phyloP scores from a whole-genome alignment of 257 asterid genomes.

The Orobanche coerulescens region DNA sequence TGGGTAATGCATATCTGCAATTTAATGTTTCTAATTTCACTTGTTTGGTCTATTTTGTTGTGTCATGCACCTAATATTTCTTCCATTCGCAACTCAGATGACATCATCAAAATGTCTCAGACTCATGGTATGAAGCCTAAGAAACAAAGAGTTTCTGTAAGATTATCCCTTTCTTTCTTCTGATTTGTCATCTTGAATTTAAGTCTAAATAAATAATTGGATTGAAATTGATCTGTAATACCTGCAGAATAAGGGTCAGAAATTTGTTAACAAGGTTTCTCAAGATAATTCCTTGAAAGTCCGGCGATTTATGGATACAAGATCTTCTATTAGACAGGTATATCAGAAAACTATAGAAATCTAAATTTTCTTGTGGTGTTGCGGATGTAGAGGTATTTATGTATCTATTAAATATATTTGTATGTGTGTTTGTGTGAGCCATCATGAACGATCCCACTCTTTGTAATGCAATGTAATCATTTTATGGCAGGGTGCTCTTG shows the following conservation, averaged over 20 bases:
- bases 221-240: not conserved
- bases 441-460: not conserved
- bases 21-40: not conserved
- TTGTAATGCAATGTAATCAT: not conserved
- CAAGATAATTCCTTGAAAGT: slow-evolving; percentile 45
- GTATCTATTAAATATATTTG: not conserved
- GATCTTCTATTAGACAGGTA: slow-evolving; percentile 73
- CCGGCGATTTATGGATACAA: slow-evolving; percentile 44
- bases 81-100: slow-evolving; percentile 46
- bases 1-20: slow-evolving; percentile 41
- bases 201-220: not conserved
- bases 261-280: slow-evolving; percentile 25
- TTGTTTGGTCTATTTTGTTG: not conserved
- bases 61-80: not conserved
- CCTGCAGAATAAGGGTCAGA: slow-evolving; percentile 47
- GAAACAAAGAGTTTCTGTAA: slow-evolving; percentile 61
- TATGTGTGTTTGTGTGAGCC: not conserved
- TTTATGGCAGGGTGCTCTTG: slow-evolving; percentile 64
- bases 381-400: not conserved
- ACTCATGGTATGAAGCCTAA: slow-evolving; percentile 38
- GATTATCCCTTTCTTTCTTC: slow-evolving; percentile 14
- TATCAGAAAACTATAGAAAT: not conserved
- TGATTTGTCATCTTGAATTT: not conserved
- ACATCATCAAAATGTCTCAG: slow-evolving; percentile 82
- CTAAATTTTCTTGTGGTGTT: not conserved